Evolutionary conservation across 2,329 filamentous ascomycete genomes (phyloP).

Genomic region (Colletotrichum sp.): DNA sequence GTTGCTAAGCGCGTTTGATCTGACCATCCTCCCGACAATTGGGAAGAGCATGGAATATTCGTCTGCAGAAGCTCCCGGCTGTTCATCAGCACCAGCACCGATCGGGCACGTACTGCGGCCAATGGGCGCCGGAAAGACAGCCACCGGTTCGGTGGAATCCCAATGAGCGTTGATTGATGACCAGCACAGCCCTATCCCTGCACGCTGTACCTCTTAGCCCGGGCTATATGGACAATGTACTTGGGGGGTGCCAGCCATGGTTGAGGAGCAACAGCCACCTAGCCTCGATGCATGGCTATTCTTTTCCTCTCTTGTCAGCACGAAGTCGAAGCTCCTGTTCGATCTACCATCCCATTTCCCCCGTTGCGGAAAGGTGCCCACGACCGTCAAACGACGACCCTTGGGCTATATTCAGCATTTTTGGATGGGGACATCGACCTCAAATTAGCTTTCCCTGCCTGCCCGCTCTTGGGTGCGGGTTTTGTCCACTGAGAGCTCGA

Average conservation of each 20-base stretch:
- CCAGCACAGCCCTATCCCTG: constrained; percentile 18
- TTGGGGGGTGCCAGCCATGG: not conserved
- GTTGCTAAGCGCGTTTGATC: constrained; percentile 17
- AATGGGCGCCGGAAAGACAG: constrained; percentile 8
- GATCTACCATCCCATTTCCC: not conserved
- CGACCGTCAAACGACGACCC: not conserved
- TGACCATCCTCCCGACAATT: constrained; percentile 16
- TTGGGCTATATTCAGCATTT: constrained; percentile 17
- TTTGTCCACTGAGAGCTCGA: constrained; percentile 2
- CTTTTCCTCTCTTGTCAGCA: constrained; percentile 15
- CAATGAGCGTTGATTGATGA: not conserved
- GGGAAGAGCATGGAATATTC: constrained; percentile 16
- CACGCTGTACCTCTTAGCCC: not conserved
- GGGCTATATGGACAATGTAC: not conserved
- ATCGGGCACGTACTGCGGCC: constrained; percentile 19
- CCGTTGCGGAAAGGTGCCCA: not conserved
- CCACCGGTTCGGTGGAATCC: constrained; percentile 7
- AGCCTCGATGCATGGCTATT: constrained; percentile 9
- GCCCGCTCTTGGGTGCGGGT: not conserved
- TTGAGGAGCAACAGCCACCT: not conserved
- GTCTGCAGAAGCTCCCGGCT: constrained; percentile 17
- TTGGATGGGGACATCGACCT: constrained; percentile 5
- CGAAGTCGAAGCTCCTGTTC: not conserved
- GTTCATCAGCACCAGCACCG: constrained; percentile 12
- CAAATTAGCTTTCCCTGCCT: not conserved